A percentile compares a stretch with the other conserved stretches of the same genome.
phyloP scores from a whole-genome alignment of 768 basidiomycete species.

The Auriscalpium orientale region DNA sequence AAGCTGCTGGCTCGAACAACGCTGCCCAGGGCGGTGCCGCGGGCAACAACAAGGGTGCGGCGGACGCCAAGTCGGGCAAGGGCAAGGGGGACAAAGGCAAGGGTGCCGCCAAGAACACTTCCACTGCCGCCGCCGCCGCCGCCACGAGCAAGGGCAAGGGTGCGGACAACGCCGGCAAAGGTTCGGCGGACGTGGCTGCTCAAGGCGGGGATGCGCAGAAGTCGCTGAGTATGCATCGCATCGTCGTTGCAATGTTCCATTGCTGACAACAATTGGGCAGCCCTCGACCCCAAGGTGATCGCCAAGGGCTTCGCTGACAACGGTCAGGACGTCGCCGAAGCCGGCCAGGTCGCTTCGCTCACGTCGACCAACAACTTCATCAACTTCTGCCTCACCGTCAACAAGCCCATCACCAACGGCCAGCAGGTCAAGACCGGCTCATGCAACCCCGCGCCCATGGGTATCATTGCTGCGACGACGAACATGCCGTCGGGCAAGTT shows the following conservation, averaged over 20 bases:
- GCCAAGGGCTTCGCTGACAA: conserved; percentile 38
- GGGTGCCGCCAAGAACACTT: neutral
- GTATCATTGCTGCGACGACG: conserved; percentile 34
- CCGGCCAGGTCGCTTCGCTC: conserved; percentile 42
- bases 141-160: neutral
- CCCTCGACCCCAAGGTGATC: conserved; percentile 38
- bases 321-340: conserved; percentile 31
- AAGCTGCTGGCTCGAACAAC: neutral
- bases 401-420: conserved; percentile 40
- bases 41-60: neutral
- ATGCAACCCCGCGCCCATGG: conserved; percentile 31
- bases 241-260: neutral
- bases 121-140: neutral
- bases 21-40: neutral
- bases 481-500: conserved; percentile 46
- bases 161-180: neutral
- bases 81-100: neutral
- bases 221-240: neutral
- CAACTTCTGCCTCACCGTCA: conserved; percentile 40
- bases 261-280: neutral
- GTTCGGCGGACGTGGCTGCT: neutral
- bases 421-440: conserved; percentile 29
- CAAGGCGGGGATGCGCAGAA: neutral
- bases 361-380: conserved; percentile 61
- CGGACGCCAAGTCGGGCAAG: neutral